Conservation (phyloP, 331 rosid species). For the Acacia pycnantha region DNA sequence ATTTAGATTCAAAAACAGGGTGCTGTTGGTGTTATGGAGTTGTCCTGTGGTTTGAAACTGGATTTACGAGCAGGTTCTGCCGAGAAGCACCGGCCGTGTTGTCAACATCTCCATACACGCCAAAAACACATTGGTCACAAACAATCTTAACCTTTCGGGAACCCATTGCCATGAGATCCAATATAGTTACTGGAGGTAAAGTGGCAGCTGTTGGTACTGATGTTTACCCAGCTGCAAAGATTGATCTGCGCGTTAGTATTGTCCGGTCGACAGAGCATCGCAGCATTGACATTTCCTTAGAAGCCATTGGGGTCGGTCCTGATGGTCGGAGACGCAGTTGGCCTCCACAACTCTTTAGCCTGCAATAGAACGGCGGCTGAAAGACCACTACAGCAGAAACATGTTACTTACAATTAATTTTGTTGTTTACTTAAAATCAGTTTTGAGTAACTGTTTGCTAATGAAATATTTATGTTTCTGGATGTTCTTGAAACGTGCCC, state of each 20-base stretch:
- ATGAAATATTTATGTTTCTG: not conserved
- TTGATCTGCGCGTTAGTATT: conserved; percentile 77
- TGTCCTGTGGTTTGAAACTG: conserved; percentile 92
- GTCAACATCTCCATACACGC: conserved; percentile 79
- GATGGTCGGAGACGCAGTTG: conserved; percentile 56
- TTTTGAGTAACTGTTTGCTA: not conserved
- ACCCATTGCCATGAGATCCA: conserved; percentile 64
- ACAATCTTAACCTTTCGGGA: conserved; percentile 82
- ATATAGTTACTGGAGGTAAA: conserved; percentile 20
- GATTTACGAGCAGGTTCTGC: conserved; percentile 85
- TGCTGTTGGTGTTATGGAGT: conserved; percentile 67
- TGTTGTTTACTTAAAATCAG: not conserved
- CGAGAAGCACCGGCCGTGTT: conserved; percentile 62
- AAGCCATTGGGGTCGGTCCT: conserved; percentile 54
- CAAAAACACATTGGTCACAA: conserved; percentile 84
- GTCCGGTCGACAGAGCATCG: conserved; percentile 84
- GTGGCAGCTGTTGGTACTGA: conserved; percentile 58
- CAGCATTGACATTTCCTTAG: conserved; percentile 87
- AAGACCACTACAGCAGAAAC: not conserved
- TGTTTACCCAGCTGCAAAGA: conserved; percentile 53
- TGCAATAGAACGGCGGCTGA: conserved; percentile 37
- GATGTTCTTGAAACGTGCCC: not conserved
- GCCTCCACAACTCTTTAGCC: conserved; percentile 68
- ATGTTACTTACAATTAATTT: conserved; percentile 13
- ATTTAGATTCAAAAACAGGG: conserved; percentile 37